Evolutionary conservation across 2,329 filamentous ascomycete genomes (phyloP).

Genomic region (Aureobasidium sp.): DNA sequence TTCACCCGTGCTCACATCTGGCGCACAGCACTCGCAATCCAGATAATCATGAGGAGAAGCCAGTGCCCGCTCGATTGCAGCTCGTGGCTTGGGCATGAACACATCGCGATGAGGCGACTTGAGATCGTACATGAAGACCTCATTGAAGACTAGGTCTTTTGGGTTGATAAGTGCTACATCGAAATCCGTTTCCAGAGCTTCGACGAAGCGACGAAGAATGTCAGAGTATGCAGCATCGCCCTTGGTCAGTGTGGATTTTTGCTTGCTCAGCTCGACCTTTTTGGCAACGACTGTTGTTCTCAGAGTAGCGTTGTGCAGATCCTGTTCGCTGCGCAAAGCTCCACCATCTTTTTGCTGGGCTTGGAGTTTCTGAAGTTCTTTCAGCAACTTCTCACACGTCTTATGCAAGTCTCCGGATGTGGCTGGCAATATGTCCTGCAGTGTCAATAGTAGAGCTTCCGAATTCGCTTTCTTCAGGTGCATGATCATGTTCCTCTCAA

Average conservation of each 20-base stretch:
- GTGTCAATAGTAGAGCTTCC: constrained; percentile 39
- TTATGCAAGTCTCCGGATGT: neutral
- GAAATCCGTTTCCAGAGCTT: constrained; percentile 42
- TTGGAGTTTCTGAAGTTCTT: constrained; percentile 19
- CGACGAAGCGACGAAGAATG: constrained; percentile 50
- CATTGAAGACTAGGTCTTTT: constrained; percentile 51
- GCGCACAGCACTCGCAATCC: constrained; percentile 58
- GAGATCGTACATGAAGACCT: constrained; percentile 68
- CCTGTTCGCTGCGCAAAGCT: constrained; percentile 66
- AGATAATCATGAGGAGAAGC: constrained; percentile 69
- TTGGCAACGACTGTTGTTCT: constrained; percentile 74
- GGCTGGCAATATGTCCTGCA: constrained; percentile 18
- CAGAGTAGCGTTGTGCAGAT: constrained; percentile 58
- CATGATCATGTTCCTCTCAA: constrained; percentile 47
- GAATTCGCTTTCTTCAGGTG: constrained; percentile 53
- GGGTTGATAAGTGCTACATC: constrained; percentile 38
- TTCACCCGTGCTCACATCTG: constrained; percentile 24
- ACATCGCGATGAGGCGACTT: constrained; percentile 61
- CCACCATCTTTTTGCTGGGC: constrained; percentile 11
- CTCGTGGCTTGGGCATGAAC: constrained; percentile 64
- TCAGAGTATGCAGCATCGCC: constrained; percentile 63
- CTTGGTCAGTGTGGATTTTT: constrained; percentile 60
- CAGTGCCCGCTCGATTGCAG: constrained; percentile 62
- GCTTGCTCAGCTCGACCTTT: constrained; percentile 69
- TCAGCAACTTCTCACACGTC: constrained; percentile 27